Conservation (phyloP, 495 filamentous ascomycete species). For the Neurospora intermedia region DNA sequence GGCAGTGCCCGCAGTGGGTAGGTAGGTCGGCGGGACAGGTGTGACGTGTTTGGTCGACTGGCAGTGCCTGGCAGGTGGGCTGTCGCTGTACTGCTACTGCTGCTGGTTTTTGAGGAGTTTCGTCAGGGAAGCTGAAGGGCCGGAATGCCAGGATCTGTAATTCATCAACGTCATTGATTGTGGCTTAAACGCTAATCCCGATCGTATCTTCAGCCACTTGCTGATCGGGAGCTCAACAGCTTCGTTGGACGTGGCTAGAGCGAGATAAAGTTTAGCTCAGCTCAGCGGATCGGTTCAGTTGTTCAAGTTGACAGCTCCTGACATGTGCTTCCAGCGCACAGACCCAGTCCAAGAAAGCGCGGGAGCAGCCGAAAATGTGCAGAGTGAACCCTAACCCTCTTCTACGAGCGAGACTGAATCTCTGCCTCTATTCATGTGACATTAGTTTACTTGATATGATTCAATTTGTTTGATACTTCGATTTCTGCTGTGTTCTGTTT, state of each 20-base stretch:
- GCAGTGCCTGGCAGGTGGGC: conserved; percentile 5
- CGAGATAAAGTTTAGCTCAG: background rate
- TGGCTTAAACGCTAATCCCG: background rate
- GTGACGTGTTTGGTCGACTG: conserved; percentile 22
- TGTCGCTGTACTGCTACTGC: conserved; percentile 10
- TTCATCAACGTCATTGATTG: conserved; percentile 2
- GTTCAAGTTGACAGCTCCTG: background rate
- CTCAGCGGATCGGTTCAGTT: background rate
- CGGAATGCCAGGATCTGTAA: background rate
- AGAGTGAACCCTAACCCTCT: background rate
- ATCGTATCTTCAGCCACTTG: background rate
- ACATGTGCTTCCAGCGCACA: background rate
- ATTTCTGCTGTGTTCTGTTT: too few species aligned
- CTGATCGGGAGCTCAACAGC: background rate
- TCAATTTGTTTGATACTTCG: too few species aligned
- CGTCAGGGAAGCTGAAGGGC: background rate
- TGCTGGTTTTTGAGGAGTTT: conserved; percentile 5
- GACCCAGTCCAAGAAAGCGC: background rate
- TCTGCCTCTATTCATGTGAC: background rate
- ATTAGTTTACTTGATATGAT: too few species aligned
- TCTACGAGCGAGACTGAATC: background rate
- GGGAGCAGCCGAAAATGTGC: background rate
- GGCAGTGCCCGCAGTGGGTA: background rate
- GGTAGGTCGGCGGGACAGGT: conserved; percentile 2
- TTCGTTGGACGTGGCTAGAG: background rate